A percentile compares a stretch with the other conserved stretches of the same genome.
These are phyloP conservation scores for Pinus albicaulis DNA, from an alignment of 75 land plant genomes.

Conservation along the genomic window DNA sequence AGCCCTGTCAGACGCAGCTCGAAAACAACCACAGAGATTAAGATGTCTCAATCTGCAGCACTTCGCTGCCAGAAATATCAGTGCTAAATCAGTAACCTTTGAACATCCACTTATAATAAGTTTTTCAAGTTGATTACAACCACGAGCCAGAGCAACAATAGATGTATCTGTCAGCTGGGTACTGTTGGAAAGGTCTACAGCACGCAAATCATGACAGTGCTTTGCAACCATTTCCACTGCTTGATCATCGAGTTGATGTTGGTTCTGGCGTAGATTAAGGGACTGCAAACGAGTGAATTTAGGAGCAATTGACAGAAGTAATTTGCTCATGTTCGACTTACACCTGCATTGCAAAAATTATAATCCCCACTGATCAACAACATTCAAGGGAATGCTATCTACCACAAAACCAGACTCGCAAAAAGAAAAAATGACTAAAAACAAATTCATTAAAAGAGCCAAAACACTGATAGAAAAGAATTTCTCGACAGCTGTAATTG, in stretches of 20 bases:
- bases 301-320: constrained; percentile 77
- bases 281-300: constrained; percentile 69
- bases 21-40: constrained; percentile 92
- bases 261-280: constrained; percentile 65
- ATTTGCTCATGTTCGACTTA: constrained; percentile 70
- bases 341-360: constrained; percentile 60
- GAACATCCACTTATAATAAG: constrained; percentile 91
- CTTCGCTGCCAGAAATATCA: constrained; percentile 47
- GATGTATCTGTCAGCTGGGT: constrained; percentile 71
- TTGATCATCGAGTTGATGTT: constrained; percentile 62
- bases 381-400: too few relatives aligned
- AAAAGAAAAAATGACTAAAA: neutral
- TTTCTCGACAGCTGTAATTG: too few relatives aligned
- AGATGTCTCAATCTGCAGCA: constrained; percentile 64
- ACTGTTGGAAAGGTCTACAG: constrained; percentile 78
- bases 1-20: constrained; percentile 78
- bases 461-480: too few relatives aligned
- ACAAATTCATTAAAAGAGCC: too few relatives aligned
- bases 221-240: constrained; percentile 75
- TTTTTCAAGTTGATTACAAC: constrained; percentile 72
- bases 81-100: constrained; percentile 68
- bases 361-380: too few relatives aligned
- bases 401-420: too few relatives aligned
- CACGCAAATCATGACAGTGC: constrained; percentile 76
- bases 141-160: constrained; percentile 68